Percentiles rank a stretch among this genome's conserved stretches.
Conservation (phyloP, 2,329 filamentous ascomycete genomes). For the Simplicillium aogashimaense region DNA sequence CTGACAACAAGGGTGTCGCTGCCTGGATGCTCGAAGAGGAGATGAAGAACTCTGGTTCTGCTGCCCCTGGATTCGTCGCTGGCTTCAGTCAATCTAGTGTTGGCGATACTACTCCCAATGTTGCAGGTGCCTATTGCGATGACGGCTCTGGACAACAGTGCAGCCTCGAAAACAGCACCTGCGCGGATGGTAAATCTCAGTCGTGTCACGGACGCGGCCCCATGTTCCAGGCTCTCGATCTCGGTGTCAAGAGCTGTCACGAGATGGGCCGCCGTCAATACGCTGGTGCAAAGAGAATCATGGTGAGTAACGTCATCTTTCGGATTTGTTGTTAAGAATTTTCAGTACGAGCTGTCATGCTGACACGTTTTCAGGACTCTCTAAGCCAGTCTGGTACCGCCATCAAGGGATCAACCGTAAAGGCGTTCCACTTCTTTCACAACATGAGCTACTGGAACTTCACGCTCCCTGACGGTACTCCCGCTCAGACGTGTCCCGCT, state of each 20-base stretch:
- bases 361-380: conserved; percentile 35
- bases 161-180: conserved; percentile 75
- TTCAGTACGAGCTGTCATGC: too few species aligned
- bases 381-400: conserved; percentile 35
- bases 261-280: conserved; percentile 70
- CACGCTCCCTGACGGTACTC: conserved; percentile 59
- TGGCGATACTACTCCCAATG: conserved; percentile 83
- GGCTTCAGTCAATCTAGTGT: conserved; percentile 90
- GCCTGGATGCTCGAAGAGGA: conserved; percentile 74
- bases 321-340: too few species aligned
- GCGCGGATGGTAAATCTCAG: conserved; percentile 57
- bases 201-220: conserved; percentile 68
- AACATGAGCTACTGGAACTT: conserved; percentile 73
- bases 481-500: conserved; percentile 69
- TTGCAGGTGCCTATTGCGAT: conserved; percentile 81
- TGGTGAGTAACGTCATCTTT: conserved; percentile 18
- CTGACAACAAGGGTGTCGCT: conserved; percentile 93
- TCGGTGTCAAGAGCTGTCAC: conserved; percentile 63
- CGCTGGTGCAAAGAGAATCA: conserved; percentile 39
- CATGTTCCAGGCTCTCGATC: conserved; percentile 55
- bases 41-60: conserved; percentile 40
- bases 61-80: conserved; percentile 65
- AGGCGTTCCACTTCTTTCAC: conserved; percentile 76
- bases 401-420: conserved; percentile 56
- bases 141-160: conserved; percentile 67